These are phyloP conservation scores for Apocynum venetum DNA, from an alignment of 257 asterid genomes.

Conservation along the genomic window DNA sequence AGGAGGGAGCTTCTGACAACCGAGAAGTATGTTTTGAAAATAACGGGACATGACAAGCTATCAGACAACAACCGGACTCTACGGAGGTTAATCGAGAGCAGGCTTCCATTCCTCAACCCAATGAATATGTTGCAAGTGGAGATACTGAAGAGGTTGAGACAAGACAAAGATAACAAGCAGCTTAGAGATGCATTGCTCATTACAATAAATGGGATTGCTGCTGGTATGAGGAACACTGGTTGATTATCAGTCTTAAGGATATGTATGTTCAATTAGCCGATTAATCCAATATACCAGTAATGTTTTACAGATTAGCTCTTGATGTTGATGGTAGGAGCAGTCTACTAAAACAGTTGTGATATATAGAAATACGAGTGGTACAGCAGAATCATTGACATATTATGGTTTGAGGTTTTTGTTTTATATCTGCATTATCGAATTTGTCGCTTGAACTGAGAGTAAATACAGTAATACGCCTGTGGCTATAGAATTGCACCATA, in stretches of 20 bases:
- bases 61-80: conserved; percentile 66
- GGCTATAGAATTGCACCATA: background rate
- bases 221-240: conserved; percentile 98
- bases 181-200: conserved; percentile 84
- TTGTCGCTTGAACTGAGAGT: background rate
- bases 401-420: background rate
- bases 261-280: background rate
- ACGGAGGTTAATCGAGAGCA: conserved; percentile 77
- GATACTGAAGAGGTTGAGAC: conserved; percentile 75
- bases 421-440: background rate
- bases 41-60: conserved; percentile 78
- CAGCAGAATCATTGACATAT: background rate
- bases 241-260: conserved; percentile 21
- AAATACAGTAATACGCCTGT: too few species aligned
- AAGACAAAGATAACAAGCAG: conserved; percentile 65
- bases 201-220: conserved; percentile 90
- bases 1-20: conserved; percentile 75
- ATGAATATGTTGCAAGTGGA: conserved; percentile 96
- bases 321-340: background rate
- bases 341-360: background rate
- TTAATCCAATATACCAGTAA: background rate
- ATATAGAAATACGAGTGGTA: background rate
- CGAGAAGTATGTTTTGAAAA: conserved; percentile 54
- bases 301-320: background rate
- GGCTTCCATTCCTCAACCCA: conserved; percentile 88